Evolutionary conservation across 345 rosid species (phyloP), one percentile per base, ranked within the genome.

Genomic region (Corchorus olitorius): DNA sequence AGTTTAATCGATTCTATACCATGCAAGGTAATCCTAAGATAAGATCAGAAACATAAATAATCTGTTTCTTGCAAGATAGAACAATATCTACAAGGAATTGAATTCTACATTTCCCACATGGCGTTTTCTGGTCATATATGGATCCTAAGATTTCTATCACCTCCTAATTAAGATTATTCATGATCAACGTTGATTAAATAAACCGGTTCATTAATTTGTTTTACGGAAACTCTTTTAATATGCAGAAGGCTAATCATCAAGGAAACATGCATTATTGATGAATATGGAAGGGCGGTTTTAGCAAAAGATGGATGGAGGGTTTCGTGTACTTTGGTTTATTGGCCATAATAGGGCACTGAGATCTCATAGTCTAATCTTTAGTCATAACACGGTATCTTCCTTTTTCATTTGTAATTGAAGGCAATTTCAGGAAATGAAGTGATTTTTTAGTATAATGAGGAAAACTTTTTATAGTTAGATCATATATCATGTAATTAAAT

Each of bases 211-310:
- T 63, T 37, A 2, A 17, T 39, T 39, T 7, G 37, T 67, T 68
- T 49, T 27, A 14, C 27, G 27, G 39, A 4, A 22, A 27, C 17
- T 49, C 27, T 33, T 14, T 27, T 49, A 48, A 1, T 39, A 39
- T 39, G 14, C 0, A 52, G 15, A 27, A 62, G 20, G 56, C 72
- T 49, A 49, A 22, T 33, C 22, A 49, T 69, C 22, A 50, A 69
- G 45, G 9, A 69, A 69, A 50, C 46, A 50, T 70, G 60, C 15
- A 74, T 73, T 78, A 52, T 60, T 48, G 67, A 15, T 43, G 55
- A 20, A 46, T 17, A 46, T 60, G 19, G 45, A 45, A 20, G 62
- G 9, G 22, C 10, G 37, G 33, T 9, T 20, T 49, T 7, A 27
- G 20, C n/a, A 17, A 72, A 33, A 16, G 43, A 9, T 33, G 8